These are phyloP conservation scores for Cladosporium sp. DNA, from an alignment of 2,329 filamentous ascomycete species.

Conservation along the genomic window DNA sequence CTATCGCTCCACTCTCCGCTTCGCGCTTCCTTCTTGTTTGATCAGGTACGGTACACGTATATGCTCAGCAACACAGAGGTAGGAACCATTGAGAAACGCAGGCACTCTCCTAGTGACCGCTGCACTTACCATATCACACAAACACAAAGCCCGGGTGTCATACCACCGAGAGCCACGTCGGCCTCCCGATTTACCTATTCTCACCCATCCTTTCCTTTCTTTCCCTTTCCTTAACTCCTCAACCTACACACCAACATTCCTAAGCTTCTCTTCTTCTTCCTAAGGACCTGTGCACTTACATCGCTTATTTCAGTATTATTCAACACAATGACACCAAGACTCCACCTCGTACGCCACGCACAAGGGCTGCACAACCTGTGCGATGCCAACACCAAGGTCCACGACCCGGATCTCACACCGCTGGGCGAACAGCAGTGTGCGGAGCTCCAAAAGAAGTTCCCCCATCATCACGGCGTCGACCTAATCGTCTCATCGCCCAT, in stretches of 20 bases:
- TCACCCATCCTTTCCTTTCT: not conserved
- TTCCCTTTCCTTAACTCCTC: not conserved
- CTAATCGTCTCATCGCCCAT: constrained; percentile 77
- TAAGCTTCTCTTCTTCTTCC: not conserved
- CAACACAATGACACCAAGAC: constrained; percentile 42
- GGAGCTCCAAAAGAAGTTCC: constrained; percentile 62
- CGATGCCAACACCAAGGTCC: constrained; percentile 67
- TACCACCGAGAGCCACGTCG: not conserved
- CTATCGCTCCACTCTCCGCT: not conserved
- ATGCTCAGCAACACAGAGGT: not conserved
- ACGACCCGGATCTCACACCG: constrained; percentile 75
- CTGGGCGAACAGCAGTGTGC: constrained; percentile 75
- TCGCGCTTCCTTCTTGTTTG: not conserved
- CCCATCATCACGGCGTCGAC: constrained; percentile 64
- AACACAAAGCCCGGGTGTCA: not conserved
- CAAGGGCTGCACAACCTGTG: constrained; percentile 77
- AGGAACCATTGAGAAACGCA: not conserved
- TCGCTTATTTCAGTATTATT: not conserved
- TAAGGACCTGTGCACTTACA: not conserved
- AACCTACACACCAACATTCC: not conserved
- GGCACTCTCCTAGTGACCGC: not conserved
- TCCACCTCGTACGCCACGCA: constrained; percentile 72
- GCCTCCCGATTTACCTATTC: not conserved
- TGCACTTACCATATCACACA: not conserved
- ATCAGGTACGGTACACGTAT: not conserved